A percentile compares a stretch with the other conserved stretches of the same genome.
phyloP scores from a whole-genome alignment of 768 basidiomycete genomes.

The Mycena metata region DNA sequence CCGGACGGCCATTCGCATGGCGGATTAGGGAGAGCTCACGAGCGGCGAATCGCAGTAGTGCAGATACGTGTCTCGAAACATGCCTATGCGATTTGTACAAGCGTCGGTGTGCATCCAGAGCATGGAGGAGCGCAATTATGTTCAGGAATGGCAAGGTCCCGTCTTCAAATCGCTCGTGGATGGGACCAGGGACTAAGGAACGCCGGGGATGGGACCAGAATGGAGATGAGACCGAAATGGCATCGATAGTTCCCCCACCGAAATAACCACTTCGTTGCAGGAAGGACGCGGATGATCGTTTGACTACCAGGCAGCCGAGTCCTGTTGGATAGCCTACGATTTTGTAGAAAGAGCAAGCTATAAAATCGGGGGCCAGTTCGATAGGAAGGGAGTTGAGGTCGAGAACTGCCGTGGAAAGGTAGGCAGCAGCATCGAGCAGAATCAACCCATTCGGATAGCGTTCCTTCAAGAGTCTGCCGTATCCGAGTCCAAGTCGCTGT shows the following conservation, averaged over 20 bases:
- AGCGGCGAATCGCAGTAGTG: conserved; percentile 31
- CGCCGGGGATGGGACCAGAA: conserved; percentile 34
- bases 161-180: conserved; percentile 37
- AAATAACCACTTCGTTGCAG: conserved; percentile 66
- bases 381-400: conserved; percentile 49
- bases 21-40: conserved; percentile 26
- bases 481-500: conserved; percentile 33
- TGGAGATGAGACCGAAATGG: conserved; percentile 63
- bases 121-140: conserved; percentile 35
- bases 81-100: conserved; percentile 35
- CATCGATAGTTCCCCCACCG: conserved; percentile 68
- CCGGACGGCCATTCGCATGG: conserved; percentile 36
- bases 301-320: conserved; percentile 66
- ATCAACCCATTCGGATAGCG: conserved; percentile 19
- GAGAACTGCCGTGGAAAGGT: conserved; percentile 65
- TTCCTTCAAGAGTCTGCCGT: conserved; percentile 22
- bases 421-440: conserved; percentile 69
- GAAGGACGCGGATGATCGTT: conserved; percentile 56
- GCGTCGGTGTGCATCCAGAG: conserved; percentile 31
- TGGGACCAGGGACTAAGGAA: conserved; percentile 23
- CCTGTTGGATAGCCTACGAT: conserved; percentile 72
- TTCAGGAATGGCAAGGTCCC: conserved; percentile 38
- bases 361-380: conserved; percentile 63
- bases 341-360: conserved; percentile 72
- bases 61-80: conserved; percentile 33